These are phyloP conservation scores for Saccharomyces hybrid DNA, from an alignment of 1,139 yeast genomes.

Conservation along the genomic window DNA sequence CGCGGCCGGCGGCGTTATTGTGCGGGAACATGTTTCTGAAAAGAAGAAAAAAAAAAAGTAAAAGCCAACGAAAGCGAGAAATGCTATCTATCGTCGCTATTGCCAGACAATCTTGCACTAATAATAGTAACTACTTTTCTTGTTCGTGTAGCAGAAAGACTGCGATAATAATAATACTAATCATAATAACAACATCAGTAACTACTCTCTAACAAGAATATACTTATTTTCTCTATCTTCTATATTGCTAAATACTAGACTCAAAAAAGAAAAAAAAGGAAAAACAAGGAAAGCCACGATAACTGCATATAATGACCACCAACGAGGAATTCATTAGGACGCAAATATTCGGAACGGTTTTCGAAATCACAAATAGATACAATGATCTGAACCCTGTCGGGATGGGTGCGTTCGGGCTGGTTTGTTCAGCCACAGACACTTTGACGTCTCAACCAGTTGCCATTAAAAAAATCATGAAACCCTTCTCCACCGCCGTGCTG, in stretches of 20 bases:
- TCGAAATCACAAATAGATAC: slow-evolving; percentile 87
- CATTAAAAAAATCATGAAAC: slow-evolving; percentile 94
- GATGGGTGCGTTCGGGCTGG: slow-evolving; percentile 98
- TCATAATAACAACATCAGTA: not conserved
- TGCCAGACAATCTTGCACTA: not conserved
- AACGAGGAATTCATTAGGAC: slow-evolving; percentile 38
- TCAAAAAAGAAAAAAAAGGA: not conserved
- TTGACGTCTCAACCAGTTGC: slow-evolving; percentile 91
- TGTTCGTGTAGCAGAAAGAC: not conserved
- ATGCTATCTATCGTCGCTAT: not conserved
- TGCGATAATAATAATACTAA: not conserved
- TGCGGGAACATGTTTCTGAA: not conserved
- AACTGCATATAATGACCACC: slow-evolving; percentile 18
- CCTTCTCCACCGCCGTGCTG: slow-evolving; percentile 87
- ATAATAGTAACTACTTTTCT: not conserved
- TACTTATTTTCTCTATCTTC: not conserved
- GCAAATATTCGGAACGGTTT: slow-evolving; percentile 70
- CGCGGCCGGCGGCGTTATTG: not conserved
- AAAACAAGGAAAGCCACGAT: not conserved
- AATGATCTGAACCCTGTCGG: slow-evolving; percentile 94
- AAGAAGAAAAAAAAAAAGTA: slow-evolving; percentile 1
- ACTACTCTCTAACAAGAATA: not conserved
- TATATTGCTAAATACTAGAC: not conserved
- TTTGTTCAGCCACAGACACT: slow-evolving; percentile 91
- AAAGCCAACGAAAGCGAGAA: slow-evolving; percentile 1